Conservation (phyloP, 768 basidiomycete species). For the Phallus indusiatus region DNA sequence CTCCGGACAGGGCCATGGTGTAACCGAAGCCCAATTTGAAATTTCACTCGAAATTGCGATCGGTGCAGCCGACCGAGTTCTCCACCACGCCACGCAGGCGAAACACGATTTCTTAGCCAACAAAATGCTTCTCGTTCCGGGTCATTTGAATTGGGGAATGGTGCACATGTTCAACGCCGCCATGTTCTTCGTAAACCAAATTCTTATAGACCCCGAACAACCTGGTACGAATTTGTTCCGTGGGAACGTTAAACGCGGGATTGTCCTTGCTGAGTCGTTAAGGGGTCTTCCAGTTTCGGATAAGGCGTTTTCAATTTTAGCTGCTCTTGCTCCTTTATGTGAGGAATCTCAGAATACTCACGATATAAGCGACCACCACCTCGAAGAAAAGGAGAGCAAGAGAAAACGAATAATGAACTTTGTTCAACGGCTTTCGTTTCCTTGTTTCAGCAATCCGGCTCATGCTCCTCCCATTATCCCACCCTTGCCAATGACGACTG, state of each 20-base stretch:
- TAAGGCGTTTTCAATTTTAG: conserved; percentile 63
- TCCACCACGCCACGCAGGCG: conserved; percentile 66
- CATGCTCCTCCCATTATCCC: conserved; percentile 37
- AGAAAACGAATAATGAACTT: conserved; percentile 52
- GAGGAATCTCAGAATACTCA: conserved; percentile 37
- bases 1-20: not conserved
- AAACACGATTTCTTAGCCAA: conserved; percentile 69
- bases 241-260: conserved; percentile 61
- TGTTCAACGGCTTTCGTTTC: conserved; percentile 71
- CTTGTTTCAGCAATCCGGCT: conserved; percentile 62
- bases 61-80: conserved; percentile 65
- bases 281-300: conserved; percentile 61
- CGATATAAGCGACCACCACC: conserved; percentile 19
- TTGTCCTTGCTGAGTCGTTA: conserved; percentile 54
- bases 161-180: conserved; percentile 81
- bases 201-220: conserved; percentile 72
- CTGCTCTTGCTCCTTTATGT: conserved; percentile 66
- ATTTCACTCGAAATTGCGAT: conserved; percentile 58
- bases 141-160: conserved; percentile 77
- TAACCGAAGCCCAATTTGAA: conserved; percentile 4
- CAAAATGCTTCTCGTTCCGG: conserved; percentile 60
- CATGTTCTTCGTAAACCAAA: conserved; percentile 88
- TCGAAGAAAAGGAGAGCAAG: conserved; percentile 47
- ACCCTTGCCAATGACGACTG: conserved; percentile 23
- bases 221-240: conserved; percentile 72